Conservation (phyloP, 2,329 filamentous ascomycete species). For the Blastomyces emzantsi region DNA sequence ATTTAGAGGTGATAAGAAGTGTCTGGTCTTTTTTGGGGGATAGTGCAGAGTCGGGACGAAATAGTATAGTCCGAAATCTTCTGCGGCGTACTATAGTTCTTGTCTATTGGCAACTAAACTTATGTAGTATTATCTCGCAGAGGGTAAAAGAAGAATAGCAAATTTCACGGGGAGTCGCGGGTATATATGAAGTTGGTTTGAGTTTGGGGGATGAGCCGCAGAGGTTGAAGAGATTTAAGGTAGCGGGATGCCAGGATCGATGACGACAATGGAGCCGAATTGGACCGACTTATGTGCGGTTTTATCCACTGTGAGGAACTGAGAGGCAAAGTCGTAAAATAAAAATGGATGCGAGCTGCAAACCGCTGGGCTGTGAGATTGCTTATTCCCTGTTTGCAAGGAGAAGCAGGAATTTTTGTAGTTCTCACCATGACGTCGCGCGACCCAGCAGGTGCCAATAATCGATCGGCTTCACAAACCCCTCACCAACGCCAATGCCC, state of each 20-base stretch:
- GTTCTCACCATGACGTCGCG: conserved; percentile 1
- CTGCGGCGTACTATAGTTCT: not conserved
- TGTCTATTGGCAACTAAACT: not conserved
- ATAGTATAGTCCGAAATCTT: not conserved
- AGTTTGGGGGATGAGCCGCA: not conserved
- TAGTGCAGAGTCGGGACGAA: not conserved
- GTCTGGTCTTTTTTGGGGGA: not conserved
- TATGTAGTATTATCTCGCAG: not conserved
- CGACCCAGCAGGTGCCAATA: not conserved
- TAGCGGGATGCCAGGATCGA: not conserved
- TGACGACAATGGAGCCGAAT: conserved; percentile 1
- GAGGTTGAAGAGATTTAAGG: not conserved
- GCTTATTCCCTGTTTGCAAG: not conserved
- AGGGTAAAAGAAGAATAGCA: not conserved
- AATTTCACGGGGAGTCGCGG: not conserved
- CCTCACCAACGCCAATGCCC: not conserved
- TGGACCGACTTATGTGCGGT: not conserved
- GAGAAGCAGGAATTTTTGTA: not conserved
- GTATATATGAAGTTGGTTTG: not conserved
- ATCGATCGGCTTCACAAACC: not conserved
- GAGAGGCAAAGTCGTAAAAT: not conserved
- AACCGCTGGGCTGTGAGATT: not conserved
- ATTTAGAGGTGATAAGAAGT: not conserved
- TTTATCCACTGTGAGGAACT: not conserved
- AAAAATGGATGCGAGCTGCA: not conserved